Base-by-base conservation (phyloP, 2,329 filamentous ascomycete genomes). In the Sarocladium kiliense region DNA sequence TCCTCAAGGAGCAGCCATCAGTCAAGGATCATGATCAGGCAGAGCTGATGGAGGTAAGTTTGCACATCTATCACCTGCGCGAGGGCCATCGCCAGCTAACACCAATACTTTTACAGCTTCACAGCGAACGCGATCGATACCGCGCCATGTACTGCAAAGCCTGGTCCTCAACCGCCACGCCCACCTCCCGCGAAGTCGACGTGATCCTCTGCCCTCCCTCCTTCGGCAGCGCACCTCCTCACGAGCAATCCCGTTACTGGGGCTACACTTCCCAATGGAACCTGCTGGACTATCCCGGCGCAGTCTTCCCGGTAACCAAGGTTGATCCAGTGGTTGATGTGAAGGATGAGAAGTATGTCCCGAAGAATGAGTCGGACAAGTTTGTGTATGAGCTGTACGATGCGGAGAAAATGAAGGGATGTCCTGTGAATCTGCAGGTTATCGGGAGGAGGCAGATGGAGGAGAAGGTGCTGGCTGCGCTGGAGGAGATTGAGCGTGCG, bases 251-350 rank as follows among this genome's bases (percentile, higher is more conserved):
- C 3, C 64, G 66, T 62, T 86, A 64, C 73, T 89, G 84, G 84
- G 78, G 77, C 1, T 89, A 89, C 60, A 87, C 84, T 0, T 71
- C 77, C 0, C 78, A 84, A 58, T 89, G 85, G 84, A 89, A 89
- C 63, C 62, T 88, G 41, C 75, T 89, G 1, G 85, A 89, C 65
- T 87, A 87, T 65, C 82, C 86, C 0, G 78, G 75, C 10, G 66
- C 80, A 2, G 75, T 83, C 0, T 86, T 89, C 63, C 86, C 86
- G 0, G 81, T 79, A 1, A 67, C 66, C 3, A 64, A 58, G 1
- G 66, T 67, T 2, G 62, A 66, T 27, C 61, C 63, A 0, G 16
- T 50, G 9, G 63, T 62, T 42, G 66, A 68, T n/a, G 27, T 39
- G 12, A 63, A 63, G 51, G 59, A 67, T 11, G 7, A 47, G 1